Percentiles rank a stretch among this genome's conserved stretches.
phyloP scores from a whole-genome alignment of 108 stramenopile species.

The Bacterosira constricta region DNA sequence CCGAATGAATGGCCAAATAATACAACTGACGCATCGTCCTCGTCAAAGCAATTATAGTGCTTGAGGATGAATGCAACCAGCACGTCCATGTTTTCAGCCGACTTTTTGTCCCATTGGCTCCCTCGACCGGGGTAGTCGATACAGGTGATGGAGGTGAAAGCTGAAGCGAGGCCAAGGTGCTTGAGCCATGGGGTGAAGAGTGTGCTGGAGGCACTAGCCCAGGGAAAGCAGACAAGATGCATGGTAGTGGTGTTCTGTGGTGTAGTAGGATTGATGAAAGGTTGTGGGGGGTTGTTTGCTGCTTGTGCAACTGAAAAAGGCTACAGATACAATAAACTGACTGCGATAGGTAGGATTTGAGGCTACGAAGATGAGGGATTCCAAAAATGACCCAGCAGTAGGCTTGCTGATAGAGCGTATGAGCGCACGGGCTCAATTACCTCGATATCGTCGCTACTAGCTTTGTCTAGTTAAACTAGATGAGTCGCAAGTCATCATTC shows the following conservation, averaged over 20 bases:
- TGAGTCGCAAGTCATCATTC: no score
- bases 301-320: no score
- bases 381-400: no score
- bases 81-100: background rate
- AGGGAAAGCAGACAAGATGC: slow-evolving; percentile 12
- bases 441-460: no score
- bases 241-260: background rate
- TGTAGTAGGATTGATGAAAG: no score
- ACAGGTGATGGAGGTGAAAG: background rate
- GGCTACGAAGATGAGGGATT: no score
- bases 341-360: no score
- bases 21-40: background rate
- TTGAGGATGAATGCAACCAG: background rate
- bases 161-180: background rate
- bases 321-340: no score
- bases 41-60: background rate
- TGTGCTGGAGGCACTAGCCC: slow-evolving; percentile 10
- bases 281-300: no score
- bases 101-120: background rate
- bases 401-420: no score
- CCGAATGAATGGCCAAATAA: slow-evolving; percentile 23
- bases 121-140: slow-evolving; percentile 8
- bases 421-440: no score
- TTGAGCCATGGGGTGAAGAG: background rate
- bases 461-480: no score